Evolutionary conservation across 139 green algal species (phyloP).

Genomic region (Chlamydomonas applanata): DNA sequence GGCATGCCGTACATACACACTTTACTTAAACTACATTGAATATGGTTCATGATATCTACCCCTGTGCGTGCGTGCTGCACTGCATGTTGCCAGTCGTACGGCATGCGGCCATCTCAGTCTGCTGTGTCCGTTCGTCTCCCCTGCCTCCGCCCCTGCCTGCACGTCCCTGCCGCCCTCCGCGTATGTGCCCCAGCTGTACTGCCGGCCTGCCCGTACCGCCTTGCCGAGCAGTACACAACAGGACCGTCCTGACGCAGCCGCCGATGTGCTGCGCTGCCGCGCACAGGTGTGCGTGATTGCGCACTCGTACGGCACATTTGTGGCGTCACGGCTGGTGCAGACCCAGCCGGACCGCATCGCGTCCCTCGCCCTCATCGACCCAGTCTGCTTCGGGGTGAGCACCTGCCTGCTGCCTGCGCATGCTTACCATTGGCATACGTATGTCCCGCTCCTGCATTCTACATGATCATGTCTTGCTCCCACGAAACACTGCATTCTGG

Average conservation of each 20-base stretch:
- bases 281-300: slow-evolving; percentile 30
- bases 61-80: too few species aligned
- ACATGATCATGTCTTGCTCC: too few species aligned
- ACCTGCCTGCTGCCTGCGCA: too few species aligned
- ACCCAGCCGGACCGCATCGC: slow-evolving; percentile 14
- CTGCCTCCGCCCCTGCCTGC: background rate
- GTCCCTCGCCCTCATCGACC: slow-evolving; percentile 47
- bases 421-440: too few species aligned
- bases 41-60: too few species aligned
- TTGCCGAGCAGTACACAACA: background rate
- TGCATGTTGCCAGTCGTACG: too few species aligned
- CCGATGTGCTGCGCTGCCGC: background rate
- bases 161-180: background rate
- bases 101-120: too few species aligned
- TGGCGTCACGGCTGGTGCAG: slow-evolving; percentile 37
- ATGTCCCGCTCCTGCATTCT: too few species aligned
- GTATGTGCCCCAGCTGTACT: too few species aligned
- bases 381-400: slow-evolving; percentile 35
- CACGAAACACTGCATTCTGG: too few species aligned
- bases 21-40: too few species aligned
- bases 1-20: too few species aligned
- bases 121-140: background rate
- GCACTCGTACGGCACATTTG: slow-evolving; percentile 59
- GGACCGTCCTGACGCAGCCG: background rate
- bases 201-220: background rate